Conservation (phyloP, 2,329 filamentous ascomycete species). For the Aureobasidium namibiae region DNA sequence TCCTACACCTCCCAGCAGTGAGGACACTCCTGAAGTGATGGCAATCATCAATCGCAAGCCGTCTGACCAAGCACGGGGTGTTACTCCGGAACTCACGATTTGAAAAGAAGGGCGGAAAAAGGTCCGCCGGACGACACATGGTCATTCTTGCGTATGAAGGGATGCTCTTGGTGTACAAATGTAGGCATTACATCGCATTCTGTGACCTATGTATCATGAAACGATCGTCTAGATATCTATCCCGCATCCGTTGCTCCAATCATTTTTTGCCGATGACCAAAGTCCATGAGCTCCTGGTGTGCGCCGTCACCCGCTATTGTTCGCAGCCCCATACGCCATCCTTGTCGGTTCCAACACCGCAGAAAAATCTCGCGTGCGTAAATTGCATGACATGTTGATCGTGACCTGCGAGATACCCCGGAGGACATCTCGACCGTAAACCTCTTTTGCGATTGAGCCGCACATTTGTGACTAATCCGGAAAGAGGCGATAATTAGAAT, state of each 20-base stretch:
- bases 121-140: background rate
- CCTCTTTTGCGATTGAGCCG: background rate
- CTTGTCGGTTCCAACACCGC: background rate
- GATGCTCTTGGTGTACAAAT: background rate
- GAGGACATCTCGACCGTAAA: background rate
- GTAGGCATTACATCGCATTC: background rate
- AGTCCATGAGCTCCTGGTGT: background rate
- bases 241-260: background rate
- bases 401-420: background rate
- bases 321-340: background rate
- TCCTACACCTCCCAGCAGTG: background rate
- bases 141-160: background rate
- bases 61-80: background rate
- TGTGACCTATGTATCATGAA: background rate
- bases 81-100: background rate
- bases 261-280: background rate
- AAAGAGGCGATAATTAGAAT: background rate
- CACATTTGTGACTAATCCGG: constrained; percentile 3
- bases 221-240: background rate
- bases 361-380: background rate
- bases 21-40: background rate
- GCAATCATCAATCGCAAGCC: background rate
- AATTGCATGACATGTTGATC: constrained; percentile 2
- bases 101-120: background rate
- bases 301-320: background rate